Base-by-base conservation (phyloP, 1,284 basidiomycete species). In the Rhodotorula sp. region DNA sequence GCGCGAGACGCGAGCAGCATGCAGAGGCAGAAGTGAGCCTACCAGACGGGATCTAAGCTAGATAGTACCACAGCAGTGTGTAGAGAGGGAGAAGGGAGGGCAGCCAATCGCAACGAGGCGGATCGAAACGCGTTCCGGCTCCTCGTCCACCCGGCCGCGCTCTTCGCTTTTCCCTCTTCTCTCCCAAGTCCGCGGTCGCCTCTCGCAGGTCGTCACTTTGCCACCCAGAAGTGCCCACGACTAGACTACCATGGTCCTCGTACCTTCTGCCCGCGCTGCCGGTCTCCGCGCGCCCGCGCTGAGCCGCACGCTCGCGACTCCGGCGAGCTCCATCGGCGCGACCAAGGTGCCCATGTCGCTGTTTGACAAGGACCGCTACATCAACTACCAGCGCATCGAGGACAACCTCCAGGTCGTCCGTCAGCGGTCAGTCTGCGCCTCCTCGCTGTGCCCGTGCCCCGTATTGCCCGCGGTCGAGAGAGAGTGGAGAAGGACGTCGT, bases 271-370 rank as follows among this genome's bases (percentile, higher is more conserved):
- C 51, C 69, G 71, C 49, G 61, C 64, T 20, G 54, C 67, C 14
- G 67, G 67, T 65, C 52, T 71, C 46, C 74, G 74, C 49, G 62
- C 65, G 65, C 74, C 74, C 47, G 57, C 63, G 46, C 67, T 73
- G 29, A 54, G 63, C 63, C 74, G 74, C 64, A 66, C 67, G 29
- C 66, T 93, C 88, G 91, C 91, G 80, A 92, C 90, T 77, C 89
- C 86, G 79, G 86, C 87, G 26, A 85, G 88, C 78, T 56, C 54
- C 62, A 95, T 96, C 79, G 93, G 92, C 73, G 91, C 93, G 81
- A 93, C 89, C 77, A 93, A 94, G 85, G 93, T 97, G 68, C 84
- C 91, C 78, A 96, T 97, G 93, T 92, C 91, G 64, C 85, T 89
- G 74, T 87, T 93, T 76, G 93, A 96, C 84, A 88, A 90, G 81